Conservation (phyloP, 2,329 filamentous ascomycete genomes). For the Neofusicoccum cordaticola region DNA sequence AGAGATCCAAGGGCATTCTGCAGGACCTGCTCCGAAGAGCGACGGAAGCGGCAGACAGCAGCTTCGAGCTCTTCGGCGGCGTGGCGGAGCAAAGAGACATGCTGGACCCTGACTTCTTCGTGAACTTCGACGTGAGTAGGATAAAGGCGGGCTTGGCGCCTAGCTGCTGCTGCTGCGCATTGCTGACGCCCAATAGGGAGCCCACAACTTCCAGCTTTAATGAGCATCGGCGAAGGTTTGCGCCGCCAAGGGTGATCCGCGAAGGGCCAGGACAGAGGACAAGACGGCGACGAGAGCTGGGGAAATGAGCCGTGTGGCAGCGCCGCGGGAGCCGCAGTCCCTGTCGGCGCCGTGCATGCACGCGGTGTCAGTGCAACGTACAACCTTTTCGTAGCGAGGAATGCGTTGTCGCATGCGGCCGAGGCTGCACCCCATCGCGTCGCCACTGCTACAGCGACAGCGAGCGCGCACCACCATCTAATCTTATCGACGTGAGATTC, state of each 20-base stretch:
- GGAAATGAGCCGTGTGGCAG: background rate
- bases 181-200: background rate
- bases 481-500: background rate
- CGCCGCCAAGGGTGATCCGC: background rate
- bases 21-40: slow-evolving; percentile 6
- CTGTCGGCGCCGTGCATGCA: background rate
- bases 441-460: background rate
- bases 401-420: slow-evolving; percentile 7
- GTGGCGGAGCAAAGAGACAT: background rate
- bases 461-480: background rate
- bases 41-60: slow-evolving; percentile 6
- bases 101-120: slow-evolving; percentile 8
- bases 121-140: background rate
- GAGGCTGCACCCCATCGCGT: background rate
- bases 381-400: background rate
- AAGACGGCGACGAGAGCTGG: background rate
- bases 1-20: background rate
- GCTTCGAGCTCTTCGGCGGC: background rate
- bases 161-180: background rate
- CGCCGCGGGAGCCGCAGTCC: background rate
- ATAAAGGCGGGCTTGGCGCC: background rate
- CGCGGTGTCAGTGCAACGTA: background rate
- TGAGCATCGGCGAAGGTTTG: background rate
- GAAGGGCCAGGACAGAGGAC: background rate
- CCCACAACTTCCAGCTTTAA: background rate